Percentiles rank a stretch among this genome's conserved stretches.
These are phyloP conservation scores for Zea mays DNA, from an alignment of 176 grass and related monocot species.

Conservation along the genomic window DNA sequence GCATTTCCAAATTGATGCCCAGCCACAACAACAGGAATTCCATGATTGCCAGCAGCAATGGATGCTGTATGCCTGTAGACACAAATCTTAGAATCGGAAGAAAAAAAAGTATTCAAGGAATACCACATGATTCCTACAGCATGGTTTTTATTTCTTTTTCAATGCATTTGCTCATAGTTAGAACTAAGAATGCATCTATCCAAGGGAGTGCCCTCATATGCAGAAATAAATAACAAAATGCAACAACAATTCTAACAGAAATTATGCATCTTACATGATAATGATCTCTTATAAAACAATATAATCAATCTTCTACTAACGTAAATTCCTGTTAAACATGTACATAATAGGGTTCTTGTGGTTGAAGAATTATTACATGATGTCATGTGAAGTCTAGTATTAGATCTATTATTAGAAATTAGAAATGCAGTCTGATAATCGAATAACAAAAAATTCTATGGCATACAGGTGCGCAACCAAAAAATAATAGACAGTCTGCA, in stretches of 20 bases:
- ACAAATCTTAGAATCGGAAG: conserved; percentile 33
- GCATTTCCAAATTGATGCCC: conserved; percentile 95
- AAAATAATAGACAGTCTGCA: too few species aligned
- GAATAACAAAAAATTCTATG: not conserved
- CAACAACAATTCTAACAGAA: not conserved
- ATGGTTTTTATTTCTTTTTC: not conserved
- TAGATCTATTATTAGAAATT: not conserved
- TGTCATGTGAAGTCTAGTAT: not conserved
- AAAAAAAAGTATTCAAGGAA: not conserved
- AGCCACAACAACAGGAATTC: conserved; percentile 83
- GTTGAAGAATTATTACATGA: conserved; percentile 12
- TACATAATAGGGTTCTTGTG: not conserved
- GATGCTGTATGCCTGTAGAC: conserved; percentile 86
- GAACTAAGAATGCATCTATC: not conserved
- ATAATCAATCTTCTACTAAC: not conserved
- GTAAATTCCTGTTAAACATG: not conserved
- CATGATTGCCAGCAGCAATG: conserved; percentile 92
- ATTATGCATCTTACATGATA: not conserved
- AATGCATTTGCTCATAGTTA: not conserved
- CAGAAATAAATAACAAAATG: conserved; percentile 7
- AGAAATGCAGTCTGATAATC: not conserved
- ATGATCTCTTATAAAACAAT: conserved; percentile 10
- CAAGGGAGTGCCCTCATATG: not conserved
- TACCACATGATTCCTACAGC: not conserved
- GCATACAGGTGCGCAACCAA: not conserved